Evolutionary conservation across 2,329 filamentous ascomycete genomes (phyloP).

Genomic region (Cladobotryum mycophilum): DNA sequence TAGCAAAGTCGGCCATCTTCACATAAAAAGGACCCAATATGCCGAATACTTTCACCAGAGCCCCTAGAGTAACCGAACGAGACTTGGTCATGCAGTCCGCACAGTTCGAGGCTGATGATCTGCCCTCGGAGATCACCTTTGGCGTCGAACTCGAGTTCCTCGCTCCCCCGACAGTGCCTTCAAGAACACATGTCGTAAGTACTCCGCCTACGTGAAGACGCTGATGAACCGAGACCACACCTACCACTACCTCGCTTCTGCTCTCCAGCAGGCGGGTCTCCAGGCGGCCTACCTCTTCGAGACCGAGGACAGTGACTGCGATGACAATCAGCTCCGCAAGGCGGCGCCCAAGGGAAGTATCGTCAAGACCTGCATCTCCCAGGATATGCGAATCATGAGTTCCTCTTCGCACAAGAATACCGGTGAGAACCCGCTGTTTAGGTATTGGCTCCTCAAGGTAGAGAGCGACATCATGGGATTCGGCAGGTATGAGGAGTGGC

Average conservation of each 20-base stretch:
- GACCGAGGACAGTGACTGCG: neutral
- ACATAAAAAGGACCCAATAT: too few relatives aligned
- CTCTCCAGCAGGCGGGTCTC: conserved; percentile 4
- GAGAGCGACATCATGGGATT: neutral
- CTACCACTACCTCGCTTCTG: conserved; percentile 5
- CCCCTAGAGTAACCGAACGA: too few relatives aligned
- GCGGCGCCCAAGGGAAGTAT: neutral
- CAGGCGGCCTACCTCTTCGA: conserved; percentile 9
- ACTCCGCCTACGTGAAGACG: neutral
- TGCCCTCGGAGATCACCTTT: conserved; percentile 8
- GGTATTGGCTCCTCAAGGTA: conserved; percentile 11
- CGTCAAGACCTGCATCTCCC: conserved; percentile 5
- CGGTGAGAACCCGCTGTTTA: conserved; percentile 1
- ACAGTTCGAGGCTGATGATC: neutral
- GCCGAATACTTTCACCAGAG: too few relatives aligned
- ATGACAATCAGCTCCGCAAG: neutral
- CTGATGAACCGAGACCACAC: neutral
- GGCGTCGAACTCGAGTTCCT: conserved; percentile 16
- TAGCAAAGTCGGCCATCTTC: too few relatives aligned
- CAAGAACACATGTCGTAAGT: neutral
- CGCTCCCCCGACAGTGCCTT: conserved; percentile 4
- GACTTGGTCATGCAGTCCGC: too few relatives aligned
- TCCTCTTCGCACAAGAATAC: neutral
- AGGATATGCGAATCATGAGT: conserved; percentile 10
- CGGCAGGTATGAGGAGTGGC: neutral